These are phyloP conservation scores for Eimeria brunetti DNA, from an alignment of 169 alveolate genomes.

Conservation along the genomic window DNA sequence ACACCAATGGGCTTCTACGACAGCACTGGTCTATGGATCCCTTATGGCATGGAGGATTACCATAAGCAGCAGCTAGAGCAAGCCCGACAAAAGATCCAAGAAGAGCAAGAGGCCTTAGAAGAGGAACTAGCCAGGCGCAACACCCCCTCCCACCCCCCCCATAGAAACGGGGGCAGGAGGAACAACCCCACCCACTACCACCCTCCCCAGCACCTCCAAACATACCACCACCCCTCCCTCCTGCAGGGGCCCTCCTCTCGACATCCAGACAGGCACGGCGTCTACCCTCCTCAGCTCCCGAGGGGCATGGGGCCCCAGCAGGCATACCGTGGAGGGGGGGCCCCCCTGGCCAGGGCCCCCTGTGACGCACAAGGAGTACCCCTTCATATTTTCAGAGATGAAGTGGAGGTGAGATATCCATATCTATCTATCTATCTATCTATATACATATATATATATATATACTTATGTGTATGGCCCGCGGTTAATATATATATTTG, in stretches of 20 bases:
- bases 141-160: not conserved
- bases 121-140: not conserved
- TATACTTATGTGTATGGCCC: too few relatives aligned
- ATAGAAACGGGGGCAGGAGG: not conserved
- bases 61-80: slow-evolving; percentile 26
- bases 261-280: not conserved
- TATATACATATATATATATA: too few relatives aligned
- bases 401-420: slow-evolving; percentile 13
- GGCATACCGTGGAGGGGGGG: not conserved
- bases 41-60: slow-evolving; percentile 26
- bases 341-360: not conserved
- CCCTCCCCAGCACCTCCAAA: not conserved
- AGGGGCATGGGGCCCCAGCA: not conserved
- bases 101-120: not conserved
- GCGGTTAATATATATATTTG: too few relatives aligned
- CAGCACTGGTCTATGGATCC: slow-evolving; percentile 35
- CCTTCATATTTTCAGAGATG: slow-evolving; percentile 41
- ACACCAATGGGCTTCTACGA: slow-evolving; percentile 17
- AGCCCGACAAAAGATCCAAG: not conserved
- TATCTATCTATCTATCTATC: too few relatives aligned
- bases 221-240: too few relatives aligned
- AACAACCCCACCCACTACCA: too few relatives aligned
- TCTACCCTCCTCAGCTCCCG: not conserved
- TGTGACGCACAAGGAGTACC: slow-evolving; percentile 16
- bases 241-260: too few relatives aligned